Evolutionary conservation across 441 rosid genomes (phyloP).

Genomic region (Populus hybrid): DNA sequence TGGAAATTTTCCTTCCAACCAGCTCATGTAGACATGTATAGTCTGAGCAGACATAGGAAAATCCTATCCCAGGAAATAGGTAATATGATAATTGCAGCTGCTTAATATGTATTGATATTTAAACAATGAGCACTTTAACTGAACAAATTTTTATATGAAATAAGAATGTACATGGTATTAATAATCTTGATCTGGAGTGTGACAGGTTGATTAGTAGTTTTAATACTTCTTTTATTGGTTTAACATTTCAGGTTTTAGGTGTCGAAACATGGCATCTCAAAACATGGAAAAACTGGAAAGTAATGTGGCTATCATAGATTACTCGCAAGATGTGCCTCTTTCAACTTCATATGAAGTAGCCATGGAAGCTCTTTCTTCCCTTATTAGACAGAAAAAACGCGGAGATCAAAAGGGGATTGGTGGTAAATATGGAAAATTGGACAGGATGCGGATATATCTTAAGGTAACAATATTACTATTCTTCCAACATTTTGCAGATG

Average conservation of each 20-base stretch:
- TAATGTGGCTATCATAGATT: conserved; percentile 32
- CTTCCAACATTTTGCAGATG: conserved; percentile 3
- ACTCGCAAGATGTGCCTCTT: conserved; percentile 32
- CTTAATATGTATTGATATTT: not conserved
- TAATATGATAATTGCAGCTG: conserved; percentile 4
- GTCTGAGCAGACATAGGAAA: conserved; percentile 17
- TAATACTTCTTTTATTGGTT: conserved; percentile 13
- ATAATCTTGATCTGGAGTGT: conserved; percentile 4
- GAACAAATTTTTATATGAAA: not conserved
- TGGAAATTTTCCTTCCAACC: conserved; percentile 25
- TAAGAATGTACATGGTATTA: not conserved
- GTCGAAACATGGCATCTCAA: conserved; percentile 35
- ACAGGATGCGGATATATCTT: conserved; percentile 62
- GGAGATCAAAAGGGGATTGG: conserved; percentile 37
- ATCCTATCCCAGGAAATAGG: conserved; percentile 10
- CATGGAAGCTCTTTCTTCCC: conserved; percentile 84
- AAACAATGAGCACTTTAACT: not conserved
- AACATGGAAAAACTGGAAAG: conserved; percentile 30
- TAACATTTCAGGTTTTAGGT: conserved; percentile 42
- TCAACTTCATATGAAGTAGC: conserved; percentile 69
- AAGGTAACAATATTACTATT: conserved; percentile 38
- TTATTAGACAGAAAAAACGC: conserved; percentile 65
- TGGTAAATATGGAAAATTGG: conserved; percentile 51
- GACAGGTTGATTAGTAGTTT: conserved; percentile 2
- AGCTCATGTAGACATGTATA: conserved; percentile 6